These are phyloP conservation scores for Hericium erinaceus DNA, from an alignment of 768 basidiomycete species.

Conservation along the genomic window DNA sequence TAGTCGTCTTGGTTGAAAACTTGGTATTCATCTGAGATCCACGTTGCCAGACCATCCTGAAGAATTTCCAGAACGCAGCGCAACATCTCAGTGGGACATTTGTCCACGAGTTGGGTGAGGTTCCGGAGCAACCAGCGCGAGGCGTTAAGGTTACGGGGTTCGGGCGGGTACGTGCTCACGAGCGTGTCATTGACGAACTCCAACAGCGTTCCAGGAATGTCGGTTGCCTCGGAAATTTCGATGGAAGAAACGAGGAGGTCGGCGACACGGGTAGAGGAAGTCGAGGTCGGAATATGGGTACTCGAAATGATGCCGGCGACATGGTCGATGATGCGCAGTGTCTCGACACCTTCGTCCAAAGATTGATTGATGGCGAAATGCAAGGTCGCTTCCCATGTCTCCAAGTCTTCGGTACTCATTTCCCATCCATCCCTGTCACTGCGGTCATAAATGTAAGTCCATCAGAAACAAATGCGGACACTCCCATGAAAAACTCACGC, in stretches of 20 bases:
- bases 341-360: slow-evolving; percentile 51
- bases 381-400: slow-evolving; percentile 52
- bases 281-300: slow-evolving; percentile 29
- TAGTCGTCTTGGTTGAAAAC: slow-evolving; percentile 47
- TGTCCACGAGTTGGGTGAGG: slow-evolving; percentile 43
- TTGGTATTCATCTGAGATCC: slow-evolving; percentile 53
- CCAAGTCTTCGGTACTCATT: slow-evolving; percentile 42
- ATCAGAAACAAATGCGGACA: neutral
- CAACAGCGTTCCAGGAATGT: slow-evolving; percentile 44
- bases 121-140: slow-evolving; percentile 57
- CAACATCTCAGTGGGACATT: slow-evolving; percentile 41
- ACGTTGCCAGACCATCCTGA: slow-evolving; percentile 46
- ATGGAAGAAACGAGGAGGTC: slow-evolving; percentile 53
- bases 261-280: slow-evolving; percentile 41
- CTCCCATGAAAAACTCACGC: slow-evolving; percentile 30
- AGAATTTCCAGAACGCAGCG: slow-evolving; percentile 36
- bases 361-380: slow-evolving; percentile 42
- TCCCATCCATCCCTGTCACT: slow-evolving; percentile 35
- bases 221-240: slow-evolving; percentile 39
- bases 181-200: slow-evolving; percentile 55
- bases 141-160: slow-evolving; percentile 39
- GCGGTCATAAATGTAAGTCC: neutral
- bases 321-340: slow-evolving; percentile 42
- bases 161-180: slow-evolving; percentile 56
- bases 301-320: slow-evolving; percentile 40